These are phyloP conservation scores for Canna indica DNA, from an alignment of 176 grass and related monocot genomes.

Conservation along the genomic window DNA sequence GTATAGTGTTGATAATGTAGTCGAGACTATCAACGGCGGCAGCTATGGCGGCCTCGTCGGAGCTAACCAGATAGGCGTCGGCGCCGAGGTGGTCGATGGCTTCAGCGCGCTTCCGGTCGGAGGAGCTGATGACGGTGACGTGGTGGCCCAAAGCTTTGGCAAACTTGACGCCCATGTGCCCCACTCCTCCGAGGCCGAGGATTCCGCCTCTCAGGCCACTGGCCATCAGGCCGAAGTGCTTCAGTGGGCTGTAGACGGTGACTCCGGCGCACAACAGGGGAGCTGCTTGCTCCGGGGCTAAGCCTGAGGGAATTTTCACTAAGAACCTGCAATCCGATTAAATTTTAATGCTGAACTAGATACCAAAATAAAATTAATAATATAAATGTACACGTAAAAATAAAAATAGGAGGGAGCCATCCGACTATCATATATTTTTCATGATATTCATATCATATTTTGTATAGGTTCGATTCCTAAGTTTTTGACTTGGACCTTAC, in stretches of 20 bases:
- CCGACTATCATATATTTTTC: too few species aligned
- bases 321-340: constrained; percentile 46
- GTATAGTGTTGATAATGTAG: constrained; percentile 96
- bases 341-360: too few species aligned
- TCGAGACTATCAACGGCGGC: constrained; percentile 51
- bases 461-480: too few species aligned
- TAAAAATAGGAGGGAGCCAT: too few species aligned
- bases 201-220: constrained; percentile 54
- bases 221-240: constrained; percentile 59
- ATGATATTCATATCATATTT: too few species aligned
- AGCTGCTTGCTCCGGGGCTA: constrained; percentile 75
- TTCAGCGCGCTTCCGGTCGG: constrained; percentile 59
- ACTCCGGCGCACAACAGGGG: constrained; percentile 85
- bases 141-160: constrained; percentile 92
- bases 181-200: constrained; percentile 80
- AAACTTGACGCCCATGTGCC: constrained; percentile 94
- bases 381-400: too few species aligned
- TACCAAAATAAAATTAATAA: too few species aligned
- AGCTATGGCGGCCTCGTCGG: constrained; percentile 46
- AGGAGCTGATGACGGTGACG: constrained; percentile 93
- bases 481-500: too few species aligned
- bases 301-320: constrained; percentile 58
- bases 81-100: constrained; percentile 82
- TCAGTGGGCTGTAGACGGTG: constrained; percentile 92
- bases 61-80: constrained; percentile 77